Percentiles rank a stretch among this genome's conserved stretches.
phyloP scores from a whole-genome alignment of 176 grass and related monocot species.

The Phoenix dactylifera region DNA sequence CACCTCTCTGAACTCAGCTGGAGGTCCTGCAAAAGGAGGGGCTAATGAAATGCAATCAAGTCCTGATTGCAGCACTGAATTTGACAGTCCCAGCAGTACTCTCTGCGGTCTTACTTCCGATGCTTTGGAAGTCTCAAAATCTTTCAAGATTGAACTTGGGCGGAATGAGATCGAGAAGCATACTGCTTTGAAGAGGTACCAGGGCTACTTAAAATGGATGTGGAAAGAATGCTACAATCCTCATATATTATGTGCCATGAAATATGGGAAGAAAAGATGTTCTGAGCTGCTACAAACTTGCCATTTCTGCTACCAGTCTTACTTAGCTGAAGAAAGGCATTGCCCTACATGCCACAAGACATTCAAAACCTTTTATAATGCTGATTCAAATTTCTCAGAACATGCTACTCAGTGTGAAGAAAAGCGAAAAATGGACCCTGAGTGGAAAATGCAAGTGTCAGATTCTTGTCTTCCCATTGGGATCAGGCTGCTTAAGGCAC shows the following conservation, averaged over 20 bases:
- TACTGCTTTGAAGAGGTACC: constrained; percentile 51
- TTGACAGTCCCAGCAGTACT: constrained; percentile 71
- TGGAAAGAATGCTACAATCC: constrained; percentile 57
- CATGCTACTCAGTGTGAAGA: constrained; percentile 63
- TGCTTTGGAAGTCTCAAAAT: constrained; percentile 34
- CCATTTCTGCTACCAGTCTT: constrained; percentile 56
- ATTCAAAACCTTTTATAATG: constrained; percentile 44
- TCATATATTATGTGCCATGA: constrained; percentile 33
- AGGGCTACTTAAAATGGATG: constrained; percentile 70
- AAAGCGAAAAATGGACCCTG: constrained; percentile 40
- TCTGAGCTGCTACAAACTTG: constrained; percentile 53
- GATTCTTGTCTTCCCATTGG: constrained; percentile 44
- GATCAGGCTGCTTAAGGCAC: constrained; percentile 64
- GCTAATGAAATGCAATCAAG: constrained; percentile 35
- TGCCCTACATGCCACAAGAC: constrained; percentile 76
- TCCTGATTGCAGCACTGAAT: constrained; percentile 38
- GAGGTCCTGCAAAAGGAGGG: constrained; percentile 33
- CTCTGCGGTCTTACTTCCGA: constrained; percentile 48
- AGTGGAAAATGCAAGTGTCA: constrained; percentile 46
- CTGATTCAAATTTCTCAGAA: constrained; percentile 40
- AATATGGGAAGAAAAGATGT: constrained; percentile 57
- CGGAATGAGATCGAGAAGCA: constrained; percentile 47
- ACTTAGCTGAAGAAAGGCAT: constrained; percentile 67
- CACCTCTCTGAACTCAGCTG: constrained; percentile 14
- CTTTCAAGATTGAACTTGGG: constrained; percentile 74